A percentile compares a stretch with the other conserved stretches of the same genome.
Conservation (phyloP, 73 alveolate genomes). For the Stentor coeruleus region DNA sequence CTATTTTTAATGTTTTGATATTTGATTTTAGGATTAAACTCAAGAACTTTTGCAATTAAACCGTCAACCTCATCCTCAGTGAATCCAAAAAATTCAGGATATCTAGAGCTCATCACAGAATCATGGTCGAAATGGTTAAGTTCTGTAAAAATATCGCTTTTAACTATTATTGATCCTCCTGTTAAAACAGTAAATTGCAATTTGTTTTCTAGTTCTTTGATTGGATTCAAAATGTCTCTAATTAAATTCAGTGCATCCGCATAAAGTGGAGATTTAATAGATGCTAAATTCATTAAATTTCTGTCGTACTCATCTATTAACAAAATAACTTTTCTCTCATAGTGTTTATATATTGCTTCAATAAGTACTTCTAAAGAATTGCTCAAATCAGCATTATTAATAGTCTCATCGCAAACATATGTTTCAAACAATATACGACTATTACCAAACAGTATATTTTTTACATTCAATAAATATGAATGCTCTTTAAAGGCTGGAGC, state of each 20-base stretch:
- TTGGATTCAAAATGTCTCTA: neutral
- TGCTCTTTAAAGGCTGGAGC: neutral
- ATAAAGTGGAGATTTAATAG: neutral
- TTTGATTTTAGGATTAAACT: too few species aligned
- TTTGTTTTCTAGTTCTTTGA: neutral
- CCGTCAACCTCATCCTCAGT: neutral
- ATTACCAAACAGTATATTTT: too few species aligned
- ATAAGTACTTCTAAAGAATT: neutral
- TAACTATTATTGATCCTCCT: neutral
- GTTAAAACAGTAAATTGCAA: neutral
- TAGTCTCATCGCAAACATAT: neutral
- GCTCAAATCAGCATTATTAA: neutral
- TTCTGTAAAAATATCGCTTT: neutral
- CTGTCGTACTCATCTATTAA: neutral
- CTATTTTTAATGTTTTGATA: too few species aligned
- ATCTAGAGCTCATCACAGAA: neutral
- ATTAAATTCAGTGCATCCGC: neutral
- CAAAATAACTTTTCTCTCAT: too few species aligned
- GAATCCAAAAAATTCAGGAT: neutral
- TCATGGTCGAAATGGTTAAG: neutral
- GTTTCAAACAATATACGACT: neutral
- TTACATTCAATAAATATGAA: too few species aligned
- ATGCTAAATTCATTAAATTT: too few species aligned
- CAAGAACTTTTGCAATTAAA: neutral
- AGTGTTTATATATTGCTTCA: neutral